phyloP scores from a whole-genome alignment of 352 stramenopile species.

The Phytopythium montanum region DNA sequence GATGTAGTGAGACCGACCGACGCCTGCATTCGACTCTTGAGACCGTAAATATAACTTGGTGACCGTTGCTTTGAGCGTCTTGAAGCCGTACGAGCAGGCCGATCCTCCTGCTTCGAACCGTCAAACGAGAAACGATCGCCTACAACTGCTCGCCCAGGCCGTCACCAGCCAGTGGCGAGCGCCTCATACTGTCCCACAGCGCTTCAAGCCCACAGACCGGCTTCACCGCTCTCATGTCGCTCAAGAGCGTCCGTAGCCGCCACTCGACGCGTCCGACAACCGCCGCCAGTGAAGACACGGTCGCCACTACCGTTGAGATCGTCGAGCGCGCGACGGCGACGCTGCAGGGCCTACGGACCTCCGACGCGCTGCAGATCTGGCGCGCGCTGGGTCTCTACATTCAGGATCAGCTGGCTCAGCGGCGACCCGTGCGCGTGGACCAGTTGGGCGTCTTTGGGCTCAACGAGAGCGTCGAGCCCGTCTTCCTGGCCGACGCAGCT shows the following conservation, averaged over 20 bases:
- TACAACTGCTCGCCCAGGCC: background rate
- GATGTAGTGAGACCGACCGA: slow-evolving; percentile 1
- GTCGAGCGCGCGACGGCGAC: slow-evolving; percentile 34
- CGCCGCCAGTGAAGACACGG: background rate
- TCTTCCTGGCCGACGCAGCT: slow-evolving; percentile 33
- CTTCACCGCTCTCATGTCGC: background rate
- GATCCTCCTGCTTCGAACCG: background rate
- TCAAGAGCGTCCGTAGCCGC: background rate
- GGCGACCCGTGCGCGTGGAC: slow-evolving; percentile 23
- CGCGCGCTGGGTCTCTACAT: slow-evolving; percentile 31
- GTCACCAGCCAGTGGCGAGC: background rate
- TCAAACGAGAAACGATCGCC: background rate
- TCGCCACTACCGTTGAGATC: slow-evolving; percentile 32
- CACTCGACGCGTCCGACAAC: background rate
- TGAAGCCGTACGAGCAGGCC: background rate
- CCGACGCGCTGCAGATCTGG: slow-evolving; percentile 37
- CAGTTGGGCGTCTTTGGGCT: slow-evolving; percentile 38
- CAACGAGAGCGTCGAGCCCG: slow-evolving; percentile 25
- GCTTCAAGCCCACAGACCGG: background rate
- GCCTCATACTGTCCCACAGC: too few relatives aligned
- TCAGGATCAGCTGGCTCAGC: slow-evolving; percentile 23
- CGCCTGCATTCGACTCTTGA: background rate
- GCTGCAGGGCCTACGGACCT: slow-evolving; percentile 24
- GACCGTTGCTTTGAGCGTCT: background rate
- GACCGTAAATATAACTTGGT: background rate